Conservation (phyloP, 2,329 filamentous ascomycete genomes). For the Cordyceps javanica region DNA sequence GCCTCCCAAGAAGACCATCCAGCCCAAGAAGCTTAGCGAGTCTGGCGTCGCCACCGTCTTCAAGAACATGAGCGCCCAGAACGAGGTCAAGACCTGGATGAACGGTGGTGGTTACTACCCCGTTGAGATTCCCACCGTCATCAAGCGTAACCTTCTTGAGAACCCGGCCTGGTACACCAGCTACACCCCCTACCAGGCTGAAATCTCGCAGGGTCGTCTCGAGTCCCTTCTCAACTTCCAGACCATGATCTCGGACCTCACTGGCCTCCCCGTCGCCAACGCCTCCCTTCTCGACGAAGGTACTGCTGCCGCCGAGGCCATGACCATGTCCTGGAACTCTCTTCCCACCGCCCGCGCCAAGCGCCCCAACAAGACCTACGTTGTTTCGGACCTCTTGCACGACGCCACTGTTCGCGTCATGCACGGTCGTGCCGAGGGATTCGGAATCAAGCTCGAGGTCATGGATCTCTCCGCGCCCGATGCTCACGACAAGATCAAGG, state of each 20-base stretch:
- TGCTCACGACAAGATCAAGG: slow-evolving; percentile 57
- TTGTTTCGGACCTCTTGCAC: slow-evolving; percentile 78
- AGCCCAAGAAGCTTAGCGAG: slow-evolving; percentile 51
- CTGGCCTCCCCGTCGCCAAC: slow-evolving; percentile 80
- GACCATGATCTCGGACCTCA: slow-evolving; percentile 84
- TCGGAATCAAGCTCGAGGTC: slow-evolving; percentile 72
- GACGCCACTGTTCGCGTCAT: slow-evolving; percentile 82
- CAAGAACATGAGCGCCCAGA: slow-evolving; percentile 28
- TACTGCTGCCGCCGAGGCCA: slow-evolving; percentile 88
- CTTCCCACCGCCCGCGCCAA: slow-evolving; percentile 67
- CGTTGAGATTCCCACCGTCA: slow-evolving; percentile 80
- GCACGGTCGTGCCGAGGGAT: slow-evolving; percentile 80
- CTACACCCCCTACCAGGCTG: slow-evolving; percentile 94
- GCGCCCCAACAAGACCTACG: slow-evolving; percentile 69
- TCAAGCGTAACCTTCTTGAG: slow-evolving; percentile 88
- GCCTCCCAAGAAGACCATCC: slow-evolving; percentile 21
- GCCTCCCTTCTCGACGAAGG: slow-evolving; percentile 86
- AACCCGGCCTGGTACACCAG: slow-evolving; percentile 96
- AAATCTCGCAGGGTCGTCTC: slow-evolving; percentile 91
- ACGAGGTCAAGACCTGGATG: slow-evolving; percentile 53
- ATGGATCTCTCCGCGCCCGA: slow-evolving; percentile 64
- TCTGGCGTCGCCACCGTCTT: slow-evolving; percentile 23
- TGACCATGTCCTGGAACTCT: slow-evolving; percentile 83
- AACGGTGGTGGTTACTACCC: slow-evolving; percentile 86
- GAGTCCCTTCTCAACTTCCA: slow-evolving; percentile 95